A percentile compares a stretch with the other conserved stretches of the same genome.
phyloP scores from a whole-genome alignment of 2,329 filamentous ascomycete genomes.

The Dactylellina cionopaga region DNA sequence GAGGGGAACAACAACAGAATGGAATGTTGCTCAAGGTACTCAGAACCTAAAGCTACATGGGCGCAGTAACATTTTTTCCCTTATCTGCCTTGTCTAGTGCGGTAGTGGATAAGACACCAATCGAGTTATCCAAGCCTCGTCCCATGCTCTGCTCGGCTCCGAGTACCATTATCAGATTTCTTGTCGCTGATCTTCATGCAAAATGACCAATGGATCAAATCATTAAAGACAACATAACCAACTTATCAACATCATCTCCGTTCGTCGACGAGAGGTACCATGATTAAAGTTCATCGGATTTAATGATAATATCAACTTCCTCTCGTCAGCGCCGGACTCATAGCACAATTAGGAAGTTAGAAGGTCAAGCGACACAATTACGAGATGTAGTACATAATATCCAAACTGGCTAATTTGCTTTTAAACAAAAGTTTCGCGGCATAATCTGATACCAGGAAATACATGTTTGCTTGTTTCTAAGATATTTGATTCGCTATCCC shows the following conservation, averaged over 20 bases:
- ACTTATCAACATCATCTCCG: neutral
- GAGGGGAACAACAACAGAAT: neutral
- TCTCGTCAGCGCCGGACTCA: constrained; percentile 11
- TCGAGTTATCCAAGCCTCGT: constrained; percentile 12
- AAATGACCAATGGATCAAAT: constrained; percentile 18
- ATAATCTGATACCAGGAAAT: neutral
- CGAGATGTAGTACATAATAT: neutral
- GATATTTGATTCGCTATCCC: constrained; percentile 4
- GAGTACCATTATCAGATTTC: constrained; percentile 22
- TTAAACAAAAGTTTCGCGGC: neutral
- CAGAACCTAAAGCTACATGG: constrained; percentile 6
- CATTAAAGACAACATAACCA: neutral
- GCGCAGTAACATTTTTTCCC: neutral
- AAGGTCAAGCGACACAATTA: neutral
- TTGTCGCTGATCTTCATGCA: constrained; percentile 17
- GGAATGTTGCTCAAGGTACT: constrained; percentile 8
- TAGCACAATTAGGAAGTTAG: neutral
- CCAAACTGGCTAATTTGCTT: neutral
- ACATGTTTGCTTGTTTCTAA: constrained; percentile 45
- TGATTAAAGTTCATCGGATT: constrained; percentile 14
- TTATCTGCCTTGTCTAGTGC: constrained; percentile 13
- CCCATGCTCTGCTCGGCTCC: constrained; percentile 18
- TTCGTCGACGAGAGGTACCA: neutral
- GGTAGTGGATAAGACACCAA: neutral
- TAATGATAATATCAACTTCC: neutral